Conservation (phyloP, 495 filamentous ascomycete genomes). For the Neurospora pannonica region DNA sequence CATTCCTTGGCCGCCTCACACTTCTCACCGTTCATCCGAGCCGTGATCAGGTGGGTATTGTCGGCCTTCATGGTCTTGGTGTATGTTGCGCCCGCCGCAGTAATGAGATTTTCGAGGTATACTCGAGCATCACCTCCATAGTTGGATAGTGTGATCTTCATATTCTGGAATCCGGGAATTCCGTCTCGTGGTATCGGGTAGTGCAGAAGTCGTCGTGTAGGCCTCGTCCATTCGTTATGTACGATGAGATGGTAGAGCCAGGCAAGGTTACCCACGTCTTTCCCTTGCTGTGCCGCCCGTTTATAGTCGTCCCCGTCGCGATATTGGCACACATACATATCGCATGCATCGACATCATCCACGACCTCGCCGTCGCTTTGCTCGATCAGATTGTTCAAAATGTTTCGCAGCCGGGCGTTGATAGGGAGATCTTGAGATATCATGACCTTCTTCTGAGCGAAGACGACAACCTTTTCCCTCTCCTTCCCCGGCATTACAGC, state of each 20-base stretch:
- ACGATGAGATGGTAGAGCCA: constrained; percentile 93
- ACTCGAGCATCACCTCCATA: constrained; percentile 89
- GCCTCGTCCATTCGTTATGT: constrained; percentile 77
- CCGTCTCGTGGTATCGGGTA: constrained; percentile 71
- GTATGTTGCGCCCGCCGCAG: constrained; percentile 70
- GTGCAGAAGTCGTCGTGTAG: constrained; percentile 70
- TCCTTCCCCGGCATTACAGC: constrained; percentile 20
- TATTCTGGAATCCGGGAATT: constrained; percentile 67
- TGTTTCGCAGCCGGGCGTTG: constrained; percentile 50
- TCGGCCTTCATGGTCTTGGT: constrained; percentile 89
- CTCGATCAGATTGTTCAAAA: constrained; percentile 59
- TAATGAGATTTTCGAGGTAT: constrained; percentile 88
- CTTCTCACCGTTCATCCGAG: constrained; percentile 80
- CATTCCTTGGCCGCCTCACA: constrained; percentile 85
- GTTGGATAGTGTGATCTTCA: constrained; percentile 82
- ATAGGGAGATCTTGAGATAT: constrained; percentile 64
- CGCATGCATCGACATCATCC: constrained; percentile 55
- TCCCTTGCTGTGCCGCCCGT: constrained; percentile 59
- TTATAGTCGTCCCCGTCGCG: constrained; percentile 74
- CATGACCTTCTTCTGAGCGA: constrained; percentile 54
- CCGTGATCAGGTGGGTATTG: constrained; percentile 92
- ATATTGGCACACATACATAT: constrained; percentile 79
- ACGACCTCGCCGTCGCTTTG: constrained; percentile 61
- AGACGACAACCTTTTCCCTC: constrained; percentile 46
- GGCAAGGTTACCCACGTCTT: constrained; percentile 81